These are phyloP conservation scores for Elaeis guineensis DNA, from an alignment of 176 grass and related monocot species.

Conservation along the genomic window DNA sequence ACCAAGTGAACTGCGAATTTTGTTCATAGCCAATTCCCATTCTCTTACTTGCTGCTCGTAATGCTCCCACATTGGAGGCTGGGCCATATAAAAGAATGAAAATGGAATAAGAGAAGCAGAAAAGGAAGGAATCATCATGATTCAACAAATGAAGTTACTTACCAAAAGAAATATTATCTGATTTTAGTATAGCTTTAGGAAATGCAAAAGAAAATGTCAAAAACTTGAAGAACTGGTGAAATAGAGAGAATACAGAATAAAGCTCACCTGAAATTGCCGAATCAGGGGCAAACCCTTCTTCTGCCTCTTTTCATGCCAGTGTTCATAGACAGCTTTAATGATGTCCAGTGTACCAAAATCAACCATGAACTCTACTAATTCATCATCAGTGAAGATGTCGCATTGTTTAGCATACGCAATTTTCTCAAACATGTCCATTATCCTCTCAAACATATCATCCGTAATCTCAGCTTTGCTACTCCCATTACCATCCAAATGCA, in stretches of 20 bases:
- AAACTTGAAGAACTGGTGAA: not conserved
- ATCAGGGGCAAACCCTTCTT: slow-evolving; percentile 82
- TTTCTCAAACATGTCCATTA: slow-evolving; percentile 92
- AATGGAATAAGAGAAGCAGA: not conserved
- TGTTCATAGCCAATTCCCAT: slow-evolving; percentile 60
- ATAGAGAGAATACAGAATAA: slow-evolving; percentile 13
- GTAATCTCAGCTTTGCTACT: slow-evolving; percentile 27
- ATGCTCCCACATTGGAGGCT: slow-evolving; percentile 76
- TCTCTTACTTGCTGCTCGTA: slow-evolving; percentile 64
- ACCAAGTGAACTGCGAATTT: slow-evolving; percentile 41
- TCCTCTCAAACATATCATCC: slow-evolving; percentile 74
- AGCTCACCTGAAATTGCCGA: slow-evolving; percentile 26
- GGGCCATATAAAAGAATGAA: slow-evolving; percentile 27
- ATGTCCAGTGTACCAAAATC: slow-evolving; percentile 41
- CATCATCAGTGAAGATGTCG: slow-evolving; percentile 50
- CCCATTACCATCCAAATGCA: slow-evolving; percentile 16
- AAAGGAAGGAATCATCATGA: not conserved
- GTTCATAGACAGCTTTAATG: slow-evolving; percentile 45
- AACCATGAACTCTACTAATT: slow-evolving; percentile 59
- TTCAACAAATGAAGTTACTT: too few species aligned
- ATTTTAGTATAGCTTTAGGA: not conserved
- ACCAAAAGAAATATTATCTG: not conserved
- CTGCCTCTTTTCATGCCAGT: slow-evolving; percentile 78
- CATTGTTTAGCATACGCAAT: slow-evolving; percentile 57
- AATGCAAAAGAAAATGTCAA: not conserved